Percentiles rank a stretch among this genome's conserved stretches.
Conservation (phyloP, 805 yeast species). For the Ogataea paraovalis region DNA sequence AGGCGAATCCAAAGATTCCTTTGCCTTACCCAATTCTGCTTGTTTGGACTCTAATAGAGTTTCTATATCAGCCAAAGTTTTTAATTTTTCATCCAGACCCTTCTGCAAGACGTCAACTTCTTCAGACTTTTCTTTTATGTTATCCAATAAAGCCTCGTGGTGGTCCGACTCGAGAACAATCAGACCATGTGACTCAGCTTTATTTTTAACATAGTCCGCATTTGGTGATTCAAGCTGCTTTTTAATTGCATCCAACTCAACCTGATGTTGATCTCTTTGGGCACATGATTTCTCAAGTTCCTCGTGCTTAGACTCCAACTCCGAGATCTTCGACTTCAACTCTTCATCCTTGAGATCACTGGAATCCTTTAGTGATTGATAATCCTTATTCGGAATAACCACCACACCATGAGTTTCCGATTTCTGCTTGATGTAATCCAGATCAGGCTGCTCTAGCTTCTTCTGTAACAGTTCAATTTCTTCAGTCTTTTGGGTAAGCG, state of each 20-base stretch:
- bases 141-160: conserved; percentile 3
- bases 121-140: neutral
- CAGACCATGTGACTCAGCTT: conserved; percentile 25
- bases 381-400: conserved; percentile 17
- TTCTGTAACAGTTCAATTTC: neutral
- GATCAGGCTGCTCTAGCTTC: conserved; percentile 16
- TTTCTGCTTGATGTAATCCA: conserved; percentile 18
- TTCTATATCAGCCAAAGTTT: neutral
- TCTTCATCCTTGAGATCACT: neutral
- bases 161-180: conserved; percentile 17
- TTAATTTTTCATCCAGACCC: neutral
- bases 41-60: neutral
- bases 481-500: neutral
- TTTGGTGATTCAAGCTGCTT: conserved; percentile 27
- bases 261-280: conserved; percentile 5
- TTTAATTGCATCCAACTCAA: conserved; percentile 8
- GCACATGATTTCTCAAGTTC: neutral
- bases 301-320: neutral
- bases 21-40: neutral
- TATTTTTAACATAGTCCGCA: conserved; percentile 22
- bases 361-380: conserved; percentile 2
- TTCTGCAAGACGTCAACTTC: neutral
- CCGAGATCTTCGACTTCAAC: neutral
- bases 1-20: conserved; percentile 23
- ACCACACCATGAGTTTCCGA: conserved; percentile 13